Evolutionary conservation across 2,329 filamentous ascomycete species (phyloP), one percentile per base, ranked within the genome.

Genomic region (Arthroderma sp.): DNA sequence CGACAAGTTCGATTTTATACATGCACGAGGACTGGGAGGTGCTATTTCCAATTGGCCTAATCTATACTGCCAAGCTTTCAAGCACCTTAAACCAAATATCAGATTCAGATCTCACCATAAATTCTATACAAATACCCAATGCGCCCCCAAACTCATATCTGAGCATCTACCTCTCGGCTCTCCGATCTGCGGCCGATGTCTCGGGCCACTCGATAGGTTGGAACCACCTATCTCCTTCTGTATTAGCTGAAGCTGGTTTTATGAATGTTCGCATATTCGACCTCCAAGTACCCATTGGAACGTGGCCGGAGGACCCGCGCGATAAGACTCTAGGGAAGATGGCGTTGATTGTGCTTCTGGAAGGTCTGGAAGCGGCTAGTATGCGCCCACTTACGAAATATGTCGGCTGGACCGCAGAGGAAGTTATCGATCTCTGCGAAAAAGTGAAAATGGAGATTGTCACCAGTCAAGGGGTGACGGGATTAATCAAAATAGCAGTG

Each of bases 1-100:
- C 44, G 60, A 68, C 4, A 61, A 64, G 1, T 73, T 71, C 54
- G 69, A 72, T 43, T 60, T 72, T 30, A 67, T 73, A 40, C 70
- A 73, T 48, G 51, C 72, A 6, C 67, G 70, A 41, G 64, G 64
- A 39, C 61, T 73, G 42, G 66, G 66, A 29, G 70, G 70, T 31
- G 64, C 64, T 3, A 72, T 73, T 47, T 53, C 60, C 4, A 62
- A 70, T 48, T 73, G 70, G 70, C 50, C 58, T 29, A 53, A 55
- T 4, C 61, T 72, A 22, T 73, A 72, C 50, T 53, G 57, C 11
- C 66, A 71, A 47, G 66, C 66, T 2, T 66, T 67, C 47, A 59
- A 64, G 29, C 66, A 66, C 47, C 61, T 73, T 0, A 58, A 58
- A 3, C 66, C 66, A 73, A 50, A 53, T 73, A 11, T 61, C 61